These are phyloP conservation scores for Jaltomata sinuosa DNA, from an alignment of 257 asterid genomes.

Conservation along the genomic window DNA sequence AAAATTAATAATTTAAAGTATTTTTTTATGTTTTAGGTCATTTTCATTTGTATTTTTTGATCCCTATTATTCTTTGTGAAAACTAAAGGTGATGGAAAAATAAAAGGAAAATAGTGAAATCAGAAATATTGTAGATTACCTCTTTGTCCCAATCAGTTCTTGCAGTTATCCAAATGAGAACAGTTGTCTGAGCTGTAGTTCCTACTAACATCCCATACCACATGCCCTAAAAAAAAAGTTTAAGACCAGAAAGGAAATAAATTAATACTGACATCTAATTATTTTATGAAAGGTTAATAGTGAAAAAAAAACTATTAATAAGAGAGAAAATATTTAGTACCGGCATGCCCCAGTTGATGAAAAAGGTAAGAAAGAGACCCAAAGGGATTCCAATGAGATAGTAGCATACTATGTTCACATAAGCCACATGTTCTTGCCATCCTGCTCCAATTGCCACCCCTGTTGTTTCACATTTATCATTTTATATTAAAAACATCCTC, in stretches of 20 bases:
- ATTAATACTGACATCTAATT: background rate
- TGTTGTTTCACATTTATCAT: background rate
- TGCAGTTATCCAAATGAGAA: slow-evolving; percentile 2
- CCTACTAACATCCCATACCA: slow-evolving; percentile 13
- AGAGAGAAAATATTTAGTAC: background rate
- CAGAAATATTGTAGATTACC: background rate
- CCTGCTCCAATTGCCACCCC: slow-evolving; percentile 19
- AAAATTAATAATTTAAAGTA: no score
- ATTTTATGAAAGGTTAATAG: background rate
- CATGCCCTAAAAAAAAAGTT: background rate
- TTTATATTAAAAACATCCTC: background rate
- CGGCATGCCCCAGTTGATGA: slow-evolving; percentile 1
- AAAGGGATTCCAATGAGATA: slow-evolving; percentile 8
- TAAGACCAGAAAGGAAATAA: background rate
- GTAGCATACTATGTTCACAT: slow-evolving; percentile 3
- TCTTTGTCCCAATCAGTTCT: slow-evolving; percentile 3
- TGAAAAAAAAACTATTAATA: background rate
- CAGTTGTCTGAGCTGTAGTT: background rate
- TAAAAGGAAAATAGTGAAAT: background rate
- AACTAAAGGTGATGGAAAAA: background rate
- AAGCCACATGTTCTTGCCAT: slow-evolving; percentile 11
- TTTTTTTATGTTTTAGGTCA: no score
- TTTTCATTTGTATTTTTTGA: background rate
- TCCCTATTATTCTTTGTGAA: background rate
- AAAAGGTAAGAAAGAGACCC: background rate